A percentile compares a stretch with the other conserved stretches of the same genome.
Evolutionary conservation across 2,329 filamentous ascomycete genomes (phyloP).

Genomic region (Paraphaeosphaeria minitans): DNA sequence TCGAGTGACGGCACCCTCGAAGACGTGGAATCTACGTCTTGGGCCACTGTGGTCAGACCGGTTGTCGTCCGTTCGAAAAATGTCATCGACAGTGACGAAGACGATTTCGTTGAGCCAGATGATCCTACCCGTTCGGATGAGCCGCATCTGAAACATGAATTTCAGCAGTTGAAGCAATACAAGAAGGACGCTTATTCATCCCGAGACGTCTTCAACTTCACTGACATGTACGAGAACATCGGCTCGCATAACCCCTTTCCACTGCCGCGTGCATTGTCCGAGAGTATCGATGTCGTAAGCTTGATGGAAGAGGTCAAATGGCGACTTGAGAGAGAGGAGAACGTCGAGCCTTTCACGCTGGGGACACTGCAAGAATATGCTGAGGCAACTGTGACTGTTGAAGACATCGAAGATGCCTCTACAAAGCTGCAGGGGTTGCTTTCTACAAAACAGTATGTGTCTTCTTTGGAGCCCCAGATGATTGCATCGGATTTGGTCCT

Average conservation of each 20-base stretch:
- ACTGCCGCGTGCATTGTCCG: background rate
- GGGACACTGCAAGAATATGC: conserved; percentile 36
- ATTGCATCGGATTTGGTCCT: conserved; percentile 27
- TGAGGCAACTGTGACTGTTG: conserved; percentile 21
- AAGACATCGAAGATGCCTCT: conserved; percentile 41
- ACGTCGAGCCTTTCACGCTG: conserved; percentile 12
- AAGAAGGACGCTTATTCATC: background rate
- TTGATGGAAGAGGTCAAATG: conserved; percentile 22
- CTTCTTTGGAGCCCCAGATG: conserved; percentile 15
- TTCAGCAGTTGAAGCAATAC: conserved; percentile 11
- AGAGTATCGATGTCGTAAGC: conserved; percentile 17
- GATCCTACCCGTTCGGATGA: conserved; percentile 18
- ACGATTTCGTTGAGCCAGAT: conserved; percentile 38
- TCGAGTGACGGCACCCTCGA: background rate
- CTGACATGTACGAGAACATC: conserved; percentile 23
- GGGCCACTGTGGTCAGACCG: conserved; percentile 18
- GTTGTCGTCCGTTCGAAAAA: conserved; percentile 11
- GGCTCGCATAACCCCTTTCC: background rate
- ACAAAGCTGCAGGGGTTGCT: conserved; percentile 27
- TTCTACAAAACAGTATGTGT: background rate
- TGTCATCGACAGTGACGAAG: conserved; percentile 15
- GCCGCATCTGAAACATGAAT: conserved; percentile 19
- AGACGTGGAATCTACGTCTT: conserved; percentile 25
- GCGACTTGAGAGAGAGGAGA: conserved; percentile 16
- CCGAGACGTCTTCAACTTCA: conserved; percentile 16